Base-by-base conservation (phyloP, 768 basidiomycete species). In the Suillus variegatus region DNA sequence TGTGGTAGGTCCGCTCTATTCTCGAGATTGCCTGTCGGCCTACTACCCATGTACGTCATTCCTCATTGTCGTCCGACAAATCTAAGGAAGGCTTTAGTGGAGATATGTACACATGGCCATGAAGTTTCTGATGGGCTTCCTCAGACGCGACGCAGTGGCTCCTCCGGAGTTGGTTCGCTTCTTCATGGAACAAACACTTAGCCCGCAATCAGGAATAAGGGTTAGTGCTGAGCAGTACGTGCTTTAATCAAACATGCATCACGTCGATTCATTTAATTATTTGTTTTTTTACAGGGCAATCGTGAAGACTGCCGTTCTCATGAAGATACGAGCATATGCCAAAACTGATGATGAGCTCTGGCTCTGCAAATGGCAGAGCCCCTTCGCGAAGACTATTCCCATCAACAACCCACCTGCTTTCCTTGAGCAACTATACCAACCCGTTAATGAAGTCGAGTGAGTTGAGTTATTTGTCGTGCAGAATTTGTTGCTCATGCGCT, bases 321-420 rank as follows among this genome's bases (percentile, higher is more conserved):
- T 93, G 73, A 94, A 94, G 77, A 85, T 92, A 65, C 85, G 93
- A 64, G 91, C 88, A 9, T 90, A 90, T 70, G 85, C 91, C 43
- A 79, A 79, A 69, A 85, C 84, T 6, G 75, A 75, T 4, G 85
- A 89, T 46, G 88, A 91, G 63, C 81, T 93, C 25, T 94, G 93
- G 93, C 75, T 86, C 44, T 86, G 87, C 58, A 85, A 86, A 71
- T 93, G 91, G 90, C 79, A 64, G 22, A 92, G 86, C 74, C 91
- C 92, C 6, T 73, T 91, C 40, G 76, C 78, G 41, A 79, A 74
- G 61, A 75, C 80, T 38, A 72, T 92, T 40, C 47, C 75, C 14
- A 73, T 92, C 52, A 67, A 65, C n/a, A 75, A 87, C 69, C 83
- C 85, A 6, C 65, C 77, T n/a, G 74, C 76, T 25, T 88, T 91